Percentiles rank a stretch among this genome's conserved stretches.
Conservation (phyloP, 1,284 basidiomycete genomes). For the Sanghuangporus baumii region DNA sequence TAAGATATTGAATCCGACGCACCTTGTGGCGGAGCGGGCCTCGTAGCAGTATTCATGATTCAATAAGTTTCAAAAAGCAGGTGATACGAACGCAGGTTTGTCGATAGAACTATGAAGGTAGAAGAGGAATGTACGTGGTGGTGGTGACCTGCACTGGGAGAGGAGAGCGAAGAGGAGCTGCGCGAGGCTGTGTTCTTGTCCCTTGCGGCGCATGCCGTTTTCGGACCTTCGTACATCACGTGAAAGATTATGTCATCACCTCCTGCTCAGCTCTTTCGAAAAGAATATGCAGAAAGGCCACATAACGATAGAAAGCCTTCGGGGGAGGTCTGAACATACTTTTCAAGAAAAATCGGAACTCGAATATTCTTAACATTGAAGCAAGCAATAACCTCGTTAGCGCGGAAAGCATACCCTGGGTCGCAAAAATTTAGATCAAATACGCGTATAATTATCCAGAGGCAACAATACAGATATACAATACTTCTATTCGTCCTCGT, state of each 20-base stretch:
- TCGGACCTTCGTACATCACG: not conserved
- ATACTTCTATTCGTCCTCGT: conserved; percentile 9
- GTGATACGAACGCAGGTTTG: not conserved
- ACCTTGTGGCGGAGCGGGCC: conserved; percentile 18
- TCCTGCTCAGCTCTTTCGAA: too few species aligned
- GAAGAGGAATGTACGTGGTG: not conserved
- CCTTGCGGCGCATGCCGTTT: not conserved
- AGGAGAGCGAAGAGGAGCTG: not conserved
- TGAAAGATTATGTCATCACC: not conserved
- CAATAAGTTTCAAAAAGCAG: not conserved
- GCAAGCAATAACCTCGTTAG: not conserved
- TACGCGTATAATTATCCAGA: too few species aligned
- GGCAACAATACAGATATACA: not conserved
- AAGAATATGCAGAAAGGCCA: too few species aligned
- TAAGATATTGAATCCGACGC: not conserved
- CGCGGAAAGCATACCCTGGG: too few species aligned
- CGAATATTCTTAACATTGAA: not conserved
- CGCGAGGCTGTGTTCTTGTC: not conserved
- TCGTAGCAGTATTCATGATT: conserved; percentile 6
- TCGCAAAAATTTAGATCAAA: too few species aligned
- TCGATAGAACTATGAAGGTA: not conserved
- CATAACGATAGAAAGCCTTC: too few species aligned
- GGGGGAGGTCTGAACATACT: too few species aligned
- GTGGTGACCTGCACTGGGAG: conserved; percentile 6
- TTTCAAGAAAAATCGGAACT: too few species aligned